These are phyloP conservation scores for Cucumis variabilis DNA, from an alignment of 331 rosid genomes.

Conservation along the genomic window DNA sequence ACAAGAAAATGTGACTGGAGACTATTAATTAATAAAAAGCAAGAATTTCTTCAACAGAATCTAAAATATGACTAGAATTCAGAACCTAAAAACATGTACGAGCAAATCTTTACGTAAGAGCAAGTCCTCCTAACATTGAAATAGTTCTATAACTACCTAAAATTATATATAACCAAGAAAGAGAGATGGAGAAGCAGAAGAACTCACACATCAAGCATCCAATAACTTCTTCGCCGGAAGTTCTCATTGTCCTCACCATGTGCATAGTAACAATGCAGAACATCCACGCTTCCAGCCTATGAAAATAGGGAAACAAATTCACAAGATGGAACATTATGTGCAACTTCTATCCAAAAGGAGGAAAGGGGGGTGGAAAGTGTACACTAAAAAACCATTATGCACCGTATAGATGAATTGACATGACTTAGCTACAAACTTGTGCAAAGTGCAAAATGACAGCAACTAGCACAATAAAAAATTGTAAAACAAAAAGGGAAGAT, in stretches of 20 bases:
- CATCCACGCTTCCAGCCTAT: slow-evolving; percentile 78
- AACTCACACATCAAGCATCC: slow-evolving; percentile 85
- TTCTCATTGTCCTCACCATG: slow-evolving; percentile 75
- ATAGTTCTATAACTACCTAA: background rate
- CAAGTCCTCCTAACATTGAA: slow-evolving; percentile 4
- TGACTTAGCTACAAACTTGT: background rate
- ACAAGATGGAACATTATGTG: slow-evolving; percentile 24
- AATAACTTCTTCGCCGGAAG: slow-evolving; percentile 80
- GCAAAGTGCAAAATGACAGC: slow-evolving; percentile 18
- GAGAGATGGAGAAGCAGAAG: slow-evolving; percentile 14
- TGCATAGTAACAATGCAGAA: slow-evolving; percentile 80
- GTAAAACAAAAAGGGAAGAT: background rate
- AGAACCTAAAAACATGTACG: background rate
- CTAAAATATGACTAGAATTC: background rate
- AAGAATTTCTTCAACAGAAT: background rate
- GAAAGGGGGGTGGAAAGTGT: background rate
- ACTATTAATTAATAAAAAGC: background rate
- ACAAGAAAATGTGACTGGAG: background rate
- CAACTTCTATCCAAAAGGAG: background rate
- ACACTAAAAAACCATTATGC: background rate
- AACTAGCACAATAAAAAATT: background rate
- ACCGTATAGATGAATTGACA: background rate
- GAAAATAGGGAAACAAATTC: slow-evolving; percentile 25
- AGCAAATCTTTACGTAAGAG: background rate
- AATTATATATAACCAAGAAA: background rate